Evolutionary conservation across 2,329 filamentous ascomycete genomes (phyloP).

Genomic region (Phyllosticta citrichinensis): DNA sequence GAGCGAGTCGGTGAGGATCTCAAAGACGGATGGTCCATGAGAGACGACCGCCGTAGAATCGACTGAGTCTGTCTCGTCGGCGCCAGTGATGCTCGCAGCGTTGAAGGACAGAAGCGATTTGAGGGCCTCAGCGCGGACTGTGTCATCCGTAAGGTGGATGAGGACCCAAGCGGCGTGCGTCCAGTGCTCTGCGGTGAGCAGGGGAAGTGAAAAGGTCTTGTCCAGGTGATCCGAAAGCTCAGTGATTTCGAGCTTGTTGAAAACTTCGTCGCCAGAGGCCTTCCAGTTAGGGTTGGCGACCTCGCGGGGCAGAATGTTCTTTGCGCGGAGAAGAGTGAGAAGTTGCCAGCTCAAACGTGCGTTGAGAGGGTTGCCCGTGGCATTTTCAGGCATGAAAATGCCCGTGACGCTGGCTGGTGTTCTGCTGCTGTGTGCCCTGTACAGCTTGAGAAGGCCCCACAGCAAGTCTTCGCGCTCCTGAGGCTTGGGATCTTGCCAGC

Average conservation of each 20-base stretch:
- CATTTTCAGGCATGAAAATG: conserved; percentile 65
- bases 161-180: conserved; percentile 60
- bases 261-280: conserved; percentile 7
- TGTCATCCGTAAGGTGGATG: conserved; percentile 57
- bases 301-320: conserved; percentile 10
- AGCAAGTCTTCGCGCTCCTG: conserved; percentile 64
- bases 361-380: conserved; percentile 64
- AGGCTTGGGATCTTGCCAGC: conserved; percentile 52
- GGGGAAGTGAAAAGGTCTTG: conserved; percentile 25
- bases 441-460: conserved; percentile 78
- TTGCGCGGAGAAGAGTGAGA: conserved; percentile 43
- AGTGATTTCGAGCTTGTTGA: conserved; percentile 12
- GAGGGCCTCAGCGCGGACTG: conserved; percentile 40
- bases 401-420: conserved; percentile 46
- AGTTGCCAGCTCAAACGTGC: conserved; percentile 79
- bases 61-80: neutral
- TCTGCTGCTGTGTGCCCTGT: conserved; percentile 47
- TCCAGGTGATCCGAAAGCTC: conserved; percentile 49
- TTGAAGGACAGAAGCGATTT: conserved; percentile 7
- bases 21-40: neutral
- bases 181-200: conserved; percentile 27
- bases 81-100: conserved; percentile 4
- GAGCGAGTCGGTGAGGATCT: conserved; percentile 2
- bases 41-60: neutral
- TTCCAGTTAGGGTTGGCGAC: conserved; percentile 20